Evolutionary conservation across 768 basidiomycete species (phyloP).

Genomic region (Termitomyces sp.): DNA sequence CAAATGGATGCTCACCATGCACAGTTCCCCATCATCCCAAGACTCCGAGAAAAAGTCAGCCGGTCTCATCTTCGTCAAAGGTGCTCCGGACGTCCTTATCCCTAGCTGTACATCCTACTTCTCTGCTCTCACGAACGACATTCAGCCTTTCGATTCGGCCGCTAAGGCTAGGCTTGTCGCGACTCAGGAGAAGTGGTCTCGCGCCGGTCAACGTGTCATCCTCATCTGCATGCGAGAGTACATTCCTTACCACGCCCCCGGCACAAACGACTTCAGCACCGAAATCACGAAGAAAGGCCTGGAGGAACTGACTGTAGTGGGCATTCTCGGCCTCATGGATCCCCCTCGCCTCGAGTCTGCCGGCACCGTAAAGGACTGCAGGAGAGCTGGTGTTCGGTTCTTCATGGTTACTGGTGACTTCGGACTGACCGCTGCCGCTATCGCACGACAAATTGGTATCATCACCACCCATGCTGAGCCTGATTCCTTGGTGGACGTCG

Average conservation of each 20-base stretch:
- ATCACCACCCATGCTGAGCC: slow-evolving; percentile 32
- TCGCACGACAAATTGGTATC: slow-evolving; percentile 44
- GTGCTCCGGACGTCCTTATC: slow-evolving; percentile 58
- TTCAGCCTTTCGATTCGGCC: slow-evolving; percentile 25
- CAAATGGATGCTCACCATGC: slow-evolving; percentile 57
- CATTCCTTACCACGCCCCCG: slow-evolving; percentile 19
- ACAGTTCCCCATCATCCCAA: slow-evolving; percentile 20
- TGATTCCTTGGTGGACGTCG: slow-evolving; percentile 7
- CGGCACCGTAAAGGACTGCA: slow-evolving; percentile 42
- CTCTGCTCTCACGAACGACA: slow-evolving; percentile 8
- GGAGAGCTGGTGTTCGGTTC: slow-evolving; percentile 53
- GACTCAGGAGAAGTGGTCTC: slow-evolving; percentile 41
- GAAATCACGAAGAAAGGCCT: slow-evolving; percentile 38
- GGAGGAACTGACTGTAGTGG: slow-evolving; percentile 42
- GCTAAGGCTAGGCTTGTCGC: slow-evolving; percentile 20
- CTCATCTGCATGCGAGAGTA: slow-evolving; percentile 36
- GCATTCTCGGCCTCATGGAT: slow-evolving; percentile 53
- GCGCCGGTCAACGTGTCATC: slow-evolving; percentile 53
- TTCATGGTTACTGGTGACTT: slow-evolving; percentile 61
- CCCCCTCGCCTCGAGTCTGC: slow-evolving; percentile 52
- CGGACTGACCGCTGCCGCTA: slow-evolving; percentile 49
- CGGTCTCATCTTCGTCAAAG: slow-evolving; percentile 45
- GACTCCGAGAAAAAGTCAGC: slow-evolving; percentile 12
- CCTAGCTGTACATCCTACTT: slow-evolving; percentile 30
- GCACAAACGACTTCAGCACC: slow-evolving; percentile 22